Conservation (phyloP, 176 grass and related monocot genomes). For the Zoysia japonica region DNA sequence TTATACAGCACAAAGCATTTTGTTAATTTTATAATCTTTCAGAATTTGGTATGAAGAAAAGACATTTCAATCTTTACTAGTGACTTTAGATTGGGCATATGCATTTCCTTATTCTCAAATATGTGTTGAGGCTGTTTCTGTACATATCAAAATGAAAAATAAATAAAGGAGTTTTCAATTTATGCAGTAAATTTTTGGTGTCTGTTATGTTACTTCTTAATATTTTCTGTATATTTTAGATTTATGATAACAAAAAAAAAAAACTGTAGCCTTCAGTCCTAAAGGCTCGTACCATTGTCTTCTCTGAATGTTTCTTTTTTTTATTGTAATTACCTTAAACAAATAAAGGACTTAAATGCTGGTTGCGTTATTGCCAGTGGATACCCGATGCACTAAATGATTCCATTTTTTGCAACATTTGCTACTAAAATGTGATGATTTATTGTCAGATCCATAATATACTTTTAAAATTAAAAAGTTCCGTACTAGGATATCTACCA, state of each 20-base stretch:
- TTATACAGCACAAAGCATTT: neutral
- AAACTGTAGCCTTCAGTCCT: slow-evolving; percentile 2
- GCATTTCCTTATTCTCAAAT: neutral
- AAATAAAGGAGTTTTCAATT: neutral
- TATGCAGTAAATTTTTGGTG: neutral
- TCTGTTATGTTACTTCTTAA: neutral
- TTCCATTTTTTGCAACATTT: neutral
- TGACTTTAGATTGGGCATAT: slow-evolving; percentile 1
- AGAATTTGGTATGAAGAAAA: slow-evolving; percentile 4
- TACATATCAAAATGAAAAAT: neutral
- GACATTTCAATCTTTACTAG: neutral
- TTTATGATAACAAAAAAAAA: slow-evolving; percentile 15
- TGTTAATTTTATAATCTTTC: neutral
- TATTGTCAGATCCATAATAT: neutral
- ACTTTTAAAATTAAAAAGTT: neutral
- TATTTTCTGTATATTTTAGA: neutral
- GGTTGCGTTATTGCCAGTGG: neutral
- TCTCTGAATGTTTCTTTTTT: neutral
- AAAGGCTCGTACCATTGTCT: neutral
- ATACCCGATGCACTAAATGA: too few species aligned
- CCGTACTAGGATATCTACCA: too few species aligned
- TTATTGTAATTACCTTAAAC: slow-evolving; percentile 19
- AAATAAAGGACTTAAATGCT: slow-evolving; percentile 15
- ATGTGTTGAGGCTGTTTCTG: slow-evolving; percentile 6
- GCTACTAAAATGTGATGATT: neutral